Conservation (phyloP, 345 rosid species). For the Salix koriyanagi region DNA sequence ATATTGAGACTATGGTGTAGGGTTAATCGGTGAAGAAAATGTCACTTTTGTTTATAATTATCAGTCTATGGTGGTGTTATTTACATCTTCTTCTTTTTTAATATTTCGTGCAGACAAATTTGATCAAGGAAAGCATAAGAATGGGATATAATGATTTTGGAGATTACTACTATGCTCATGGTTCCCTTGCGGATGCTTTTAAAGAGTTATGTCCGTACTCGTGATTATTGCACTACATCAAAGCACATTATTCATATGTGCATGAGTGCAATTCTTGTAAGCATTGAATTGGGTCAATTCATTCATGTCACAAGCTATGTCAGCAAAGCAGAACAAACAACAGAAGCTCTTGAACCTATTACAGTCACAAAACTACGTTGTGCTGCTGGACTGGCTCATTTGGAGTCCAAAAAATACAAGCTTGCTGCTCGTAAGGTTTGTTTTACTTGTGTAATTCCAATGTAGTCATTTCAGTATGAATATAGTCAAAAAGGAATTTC, state of each 20-base stretch:
- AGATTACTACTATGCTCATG: slow-evolving; percentile 86
- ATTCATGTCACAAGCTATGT: slow-evolving; percentile 89
- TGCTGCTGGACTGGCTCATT: slow-evolving; percentile 91
- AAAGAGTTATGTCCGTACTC: slow-evolving; percentile 81
- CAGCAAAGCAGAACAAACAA: slow-evolving; percentile 88
- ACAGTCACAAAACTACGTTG: slow-evolving; percentile 68
- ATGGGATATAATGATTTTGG: slow-evolving; percentile 99
- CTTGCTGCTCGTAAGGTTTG: slow-evolving; percentile 97
- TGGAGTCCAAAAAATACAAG: slow-evolving; percentile 85
- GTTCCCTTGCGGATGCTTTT: slow-evolving; percentile 83
- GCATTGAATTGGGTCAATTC: slow-evolving; percentile 98
- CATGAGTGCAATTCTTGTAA: slow-evolving; percentile 86
- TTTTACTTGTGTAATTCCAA: slow-evolving; percentile 2
- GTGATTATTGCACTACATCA: slow-evolving; percentile 95
- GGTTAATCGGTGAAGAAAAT: not conserved
- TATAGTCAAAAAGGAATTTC: not conserved
- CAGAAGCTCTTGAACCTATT: slow-evolving; percentile 61
- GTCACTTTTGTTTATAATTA: not conserved
- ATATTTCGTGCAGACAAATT: slow-evolving; percentile 63
- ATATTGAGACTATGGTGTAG: not conserved
- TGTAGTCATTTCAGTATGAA: not conserved
- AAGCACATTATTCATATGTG: slow-evolving; percentile 95
- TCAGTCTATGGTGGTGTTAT: not conserved
- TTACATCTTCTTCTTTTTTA: not conserved
- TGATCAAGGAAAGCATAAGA: slow-evolving; percentile 94